phyloP scores from a whole-genome alignment of 768 basidiomycete genomes.

The Plicaturopsis crispa region DNA sequence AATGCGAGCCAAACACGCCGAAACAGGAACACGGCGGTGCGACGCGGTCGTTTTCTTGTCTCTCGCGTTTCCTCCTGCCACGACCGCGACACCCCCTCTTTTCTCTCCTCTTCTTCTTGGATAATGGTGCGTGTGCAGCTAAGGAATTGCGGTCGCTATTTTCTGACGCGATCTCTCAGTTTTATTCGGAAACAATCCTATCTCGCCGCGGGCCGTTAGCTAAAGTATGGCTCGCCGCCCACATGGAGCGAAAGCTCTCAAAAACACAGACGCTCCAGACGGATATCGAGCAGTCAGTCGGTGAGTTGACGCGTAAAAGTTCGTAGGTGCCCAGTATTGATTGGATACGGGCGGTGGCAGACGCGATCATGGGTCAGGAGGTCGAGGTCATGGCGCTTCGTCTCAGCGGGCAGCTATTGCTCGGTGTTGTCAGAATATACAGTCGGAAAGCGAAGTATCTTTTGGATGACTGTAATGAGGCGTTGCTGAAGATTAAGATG shows the following conservation, averaged over 20 bases:
- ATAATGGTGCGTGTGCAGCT: slow-evolving; percentile 1
- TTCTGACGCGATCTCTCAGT: slow-evolving; percentile 40
- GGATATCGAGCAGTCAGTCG: slow-evolving; percentile 91
- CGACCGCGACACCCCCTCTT: slow-evolving; percentile 9
- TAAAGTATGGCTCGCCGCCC: slow-evolving; percentile 98
- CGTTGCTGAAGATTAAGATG: slow-evolving; percentile 92
- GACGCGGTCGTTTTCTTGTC: slow-evolving; percentile 1
- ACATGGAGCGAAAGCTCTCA: slow-evolving; percentile 96
- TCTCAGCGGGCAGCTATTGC: slow-evolving; percentile 90
- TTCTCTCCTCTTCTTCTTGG: slow-evolving; percentile 11
- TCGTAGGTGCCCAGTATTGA: slow-evolving; percentile 1
- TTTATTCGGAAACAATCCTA: slow-evolving; percentile 91
- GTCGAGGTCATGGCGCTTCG: slow-evolving; percentile 90
- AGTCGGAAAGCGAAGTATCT: slow-evolving; percentile 97
- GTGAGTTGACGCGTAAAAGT: slow-evolving; percentile 23
- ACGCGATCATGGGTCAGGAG: slow-evolving; percentile 92
- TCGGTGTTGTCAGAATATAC: slow-evolving; percentile 97
- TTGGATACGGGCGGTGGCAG: slow-evolving; percentile 24
- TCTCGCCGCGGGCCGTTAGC: slow-evolving; percentile 91
- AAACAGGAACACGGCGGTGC: slow-evolving; percentile 5
- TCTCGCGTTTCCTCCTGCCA: slow-evolving; percentile 1
- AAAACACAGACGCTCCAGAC: slow-evolving; percentile 93
- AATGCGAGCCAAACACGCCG: no score
- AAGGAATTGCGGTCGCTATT: no score
- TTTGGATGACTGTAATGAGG: slow-evolving; percentile 96